Evolutionary conservation across 2,329 filamentous ascomycete genomes (phyloP), one percentile per base, ranked within the genome.

Genomic region (Cladobotryum mycophilum): DNA sequence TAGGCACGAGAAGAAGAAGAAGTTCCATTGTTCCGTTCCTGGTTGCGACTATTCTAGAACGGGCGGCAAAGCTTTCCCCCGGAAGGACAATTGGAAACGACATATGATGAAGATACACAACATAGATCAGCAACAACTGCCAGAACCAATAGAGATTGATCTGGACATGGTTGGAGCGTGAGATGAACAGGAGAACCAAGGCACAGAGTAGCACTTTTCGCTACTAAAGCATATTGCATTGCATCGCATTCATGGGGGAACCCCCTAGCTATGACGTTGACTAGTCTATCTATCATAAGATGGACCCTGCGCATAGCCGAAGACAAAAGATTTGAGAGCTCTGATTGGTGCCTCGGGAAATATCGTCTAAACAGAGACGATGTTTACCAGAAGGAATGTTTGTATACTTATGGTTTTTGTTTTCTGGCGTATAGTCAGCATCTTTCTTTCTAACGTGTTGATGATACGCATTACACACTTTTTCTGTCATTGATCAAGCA

Each of bases 11-110:
- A 81, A 81, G 67, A 78, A 75, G 53, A 78, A 77, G 61, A 79
- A 79, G 52, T 82, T 78, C 50, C 78, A 82, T 60, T 83, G 80
- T 57, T 76, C 72, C 0, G 71, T 79, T 4, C 69, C 68, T 2
- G 72, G 72, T 6, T 83, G 80, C 57, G 70, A 76, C 5, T 82
- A 80, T 59, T 81, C 78, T n/a, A 73, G 71, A 50, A 61, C 68
- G 14, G 79, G 79, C 8, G 77, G 79, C 49, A 81, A 80, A 55
- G 77, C 75, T 0, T 83, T 83, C 56, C 78, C 79, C 1, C 68
- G 80, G 48, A 83, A 82, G 59, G 80, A 82, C 58, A 82, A 83
- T 62, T 82, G 79, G 79, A 76, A 79, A 57, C 68, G 80, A 50
- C 80, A 83, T 60, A 82, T 83, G 78, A 68, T 73, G 35, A 82